phyloP scores from a whole-genome alignment of 108 stramenopile genomes.

The Nitzschia sp. region DNA sequence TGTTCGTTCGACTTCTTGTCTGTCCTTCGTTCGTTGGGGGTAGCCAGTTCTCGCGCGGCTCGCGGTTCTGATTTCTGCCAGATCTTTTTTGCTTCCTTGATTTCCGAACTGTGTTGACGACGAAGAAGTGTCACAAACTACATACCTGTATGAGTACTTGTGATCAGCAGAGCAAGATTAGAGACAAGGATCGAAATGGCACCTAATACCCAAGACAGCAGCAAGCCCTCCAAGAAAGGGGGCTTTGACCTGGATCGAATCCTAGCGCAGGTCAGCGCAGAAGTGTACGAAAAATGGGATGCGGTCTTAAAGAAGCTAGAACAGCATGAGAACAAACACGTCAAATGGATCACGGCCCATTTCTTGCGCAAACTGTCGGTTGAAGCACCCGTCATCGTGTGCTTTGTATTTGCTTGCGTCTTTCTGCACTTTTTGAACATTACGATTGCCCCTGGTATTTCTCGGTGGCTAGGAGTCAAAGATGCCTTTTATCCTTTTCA shows the following conservation, averaged over 20 bases:
- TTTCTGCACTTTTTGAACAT: slow-evolving; percentile 1
- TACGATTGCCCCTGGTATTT: slow-evolving; percentile 1
- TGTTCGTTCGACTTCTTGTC: too few relatives aligned
- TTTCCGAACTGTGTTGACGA: too few relatives aligned
- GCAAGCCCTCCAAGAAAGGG: neutral
- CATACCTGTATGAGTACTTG: too few relatives aligned
- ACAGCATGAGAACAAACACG: neutral
- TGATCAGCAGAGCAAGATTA: too few relatives aligned
- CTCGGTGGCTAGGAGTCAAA: neutral
- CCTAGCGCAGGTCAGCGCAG: neutral
- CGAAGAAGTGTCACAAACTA: too few relatives aligned
- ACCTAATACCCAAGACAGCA: too few relatives aligned
- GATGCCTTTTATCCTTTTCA: slow-evolving; percentile 10
- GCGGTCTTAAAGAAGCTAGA: neutral
- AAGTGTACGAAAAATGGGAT: slow-evolving; percentile 10
- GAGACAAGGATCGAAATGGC: too few relatives aligned
- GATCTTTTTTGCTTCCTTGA: too few relatives aligned
- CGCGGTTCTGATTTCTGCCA: too few relatives aligned
- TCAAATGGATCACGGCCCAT: slow-evolving; percentile 1
- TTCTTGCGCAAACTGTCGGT: slow-evolving; percentile 5
- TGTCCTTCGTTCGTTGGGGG: too few relatives aligned
- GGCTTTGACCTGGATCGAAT: neutral
- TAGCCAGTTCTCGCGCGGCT: too few relatives aligned
- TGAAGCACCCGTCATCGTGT: slow-evolving; percentile 7
- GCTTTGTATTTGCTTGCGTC: slow-evolving; percentile 11